phyloP scores from a whole-genome alignment of 345 rosid species.

The Acer yangbiense region DNA sequence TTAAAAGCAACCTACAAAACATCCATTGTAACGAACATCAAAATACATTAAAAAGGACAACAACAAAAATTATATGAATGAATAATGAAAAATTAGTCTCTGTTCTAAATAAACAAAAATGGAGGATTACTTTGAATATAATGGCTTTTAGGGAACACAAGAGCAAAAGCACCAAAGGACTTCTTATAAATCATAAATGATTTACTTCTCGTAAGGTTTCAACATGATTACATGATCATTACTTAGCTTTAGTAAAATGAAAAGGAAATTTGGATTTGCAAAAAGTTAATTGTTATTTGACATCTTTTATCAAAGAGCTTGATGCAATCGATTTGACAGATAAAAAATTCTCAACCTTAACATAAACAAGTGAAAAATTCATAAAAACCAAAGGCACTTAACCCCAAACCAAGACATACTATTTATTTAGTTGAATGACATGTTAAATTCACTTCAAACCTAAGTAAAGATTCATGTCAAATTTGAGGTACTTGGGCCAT shows the following conservation, averaged over 20 bases:
- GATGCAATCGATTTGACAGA: background rate
- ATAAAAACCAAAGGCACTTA: background rate
- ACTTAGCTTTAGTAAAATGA: background rate
- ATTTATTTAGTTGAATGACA: background rate
- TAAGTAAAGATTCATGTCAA: background rate
- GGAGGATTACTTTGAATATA: background rate
- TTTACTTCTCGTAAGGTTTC: background rate
- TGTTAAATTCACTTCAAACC: background rate
- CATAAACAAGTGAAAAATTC: background rate
- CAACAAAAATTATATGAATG: background rate
- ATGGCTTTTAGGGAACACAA: background rate
- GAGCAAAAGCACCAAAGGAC: background rate
- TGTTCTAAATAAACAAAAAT: background rate
- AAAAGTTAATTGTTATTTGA: background rate
- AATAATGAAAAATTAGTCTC: background rate
- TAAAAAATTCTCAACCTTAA: background rate
- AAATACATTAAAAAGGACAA: background rate
- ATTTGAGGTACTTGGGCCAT: background rate
- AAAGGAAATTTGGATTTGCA: background rate
- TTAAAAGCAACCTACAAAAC: conserved; percentile 78
- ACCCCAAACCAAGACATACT: background rate
- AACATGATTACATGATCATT: background rate
- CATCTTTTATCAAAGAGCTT: conserved; percentile 4
- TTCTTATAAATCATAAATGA: background rate
- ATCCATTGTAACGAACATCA: conserved; percentile 18